Evolutionary conservation across 2,329 filamentous ascomycete species (phyloP), one percentile per base, ranked within the genome.

Genomic region (Fusarium vanettenii): DNA sequence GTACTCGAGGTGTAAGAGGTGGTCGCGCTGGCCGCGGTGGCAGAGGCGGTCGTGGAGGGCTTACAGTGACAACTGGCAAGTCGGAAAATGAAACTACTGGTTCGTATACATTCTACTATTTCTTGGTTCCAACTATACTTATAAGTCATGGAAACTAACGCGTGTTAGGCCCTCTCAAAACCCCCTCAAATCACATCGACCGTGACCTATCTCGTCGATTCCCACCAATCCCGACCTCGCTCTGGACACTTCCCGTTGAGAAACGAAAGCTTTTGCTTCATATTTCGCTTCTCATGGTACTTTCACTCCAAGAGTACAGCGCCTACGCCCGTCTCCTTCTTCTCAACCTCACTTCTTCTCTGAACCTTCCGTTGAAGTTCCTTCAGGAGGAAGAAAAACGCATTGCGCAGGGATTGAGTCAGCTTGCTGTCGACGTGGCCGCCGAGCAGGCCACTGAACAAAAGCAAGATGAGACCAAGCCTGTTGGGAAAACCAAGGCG

Each of bases 221-320:
- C 74, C 88, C 89, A 18, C 91, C 92, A 0, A 86, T 89, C 33
- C 86, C 89, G 50, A 94, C 90, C 8, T 82, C 88, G 3, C 86
- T 97, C 13, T 89, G 87, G 75, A 86, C 87, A 11, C 83, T 94
- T 2, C 84, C 89, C 0, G 83, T 89, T 57, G 89, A 91, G 61
- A 92, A 92, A 78, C 87, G 92, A 52, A 88, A 89, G 29, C 85
- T 95, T 9, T 87, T 97, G 8, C 84, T 97, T 9, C 92, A 97
- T 76, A 89, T 91, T 0, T 85, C 95, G 45, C 85, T 97, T 1
- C 85, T 97, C 4, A 85, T 97, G 29, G 79, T 95, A 7, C 84
- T 97, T 3, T 95, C 93, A 3, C 84, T 97, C 16, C 92, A 97
- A 78, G 90, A 93, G 72, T 97, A 97, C 82, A 90, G 88, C 48